Conservation (phyloP, 306 rosid genomes). For the Senna tora region DNA sequence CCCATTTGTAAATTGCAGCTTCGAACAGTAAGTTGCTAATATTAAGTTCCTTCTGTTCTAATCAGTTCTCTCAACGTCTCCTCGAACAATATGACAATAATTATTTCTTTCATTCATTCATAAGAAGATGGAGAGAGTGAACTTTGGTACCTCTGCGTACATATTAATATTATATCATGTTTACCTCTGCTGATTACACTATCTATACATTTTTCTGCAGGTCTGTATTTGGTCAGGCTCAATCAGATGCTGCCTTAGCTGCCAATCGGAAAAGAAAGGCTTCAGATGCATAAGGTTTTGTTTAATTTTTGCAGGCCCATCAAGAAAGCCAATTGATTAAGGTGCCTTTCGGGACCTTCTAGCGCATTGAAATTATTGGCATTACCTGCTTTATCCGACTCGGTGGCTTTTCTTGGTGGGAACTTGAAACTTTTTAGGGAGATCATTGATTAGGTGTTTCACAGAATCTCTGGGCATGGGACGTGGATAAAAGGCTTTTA, state of each 20-base stretch:
- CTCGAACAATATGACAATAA: no score
- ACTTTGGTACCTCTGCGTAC: no score
- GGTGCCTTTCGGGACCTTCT: constrained; percentile 8
- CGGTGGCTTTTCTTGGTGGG: constrained; percentile 19
- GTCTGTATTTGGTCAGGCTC: constrained; percentile 81
- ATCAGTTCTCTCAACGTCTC: no score
- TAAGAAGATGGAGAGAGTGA: no score
- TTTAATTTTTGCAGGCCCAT: constrained; percentile 24
- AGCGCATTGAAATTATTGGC: constrained; percentile 24
- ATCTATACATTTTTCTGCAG: constrained; percentile 49
- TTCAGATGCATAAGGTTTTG: constrained; percentile 46
- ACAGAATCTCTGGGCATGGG: constrained; percentile 26
- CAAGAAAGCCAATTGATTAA: constrained; percentile 23
- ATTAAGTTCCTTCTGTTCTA: no score
- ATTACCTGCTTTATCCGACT: neutral
- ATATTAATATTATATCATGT: neutral
- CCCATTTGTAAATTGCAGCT: no score
- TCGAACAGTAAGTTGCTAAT: no score
- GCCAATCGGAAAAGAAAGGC: constrained; percentile 65
- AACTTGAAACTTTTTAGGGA: constrained; percentile 23
- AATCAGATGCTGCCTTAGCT: constrained; percentile 49
- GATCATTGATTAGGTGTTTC: constrained; percentile 27
- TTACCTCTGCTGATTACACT: constrained; percentile 23
- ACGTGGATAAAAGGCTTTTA: no score
- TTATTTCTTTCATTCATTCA: no score